Base-by-base conservation (phyloP, 2,329 filamentous ascomycete genomes). In the Akanthomyces muscarius region DNA sequence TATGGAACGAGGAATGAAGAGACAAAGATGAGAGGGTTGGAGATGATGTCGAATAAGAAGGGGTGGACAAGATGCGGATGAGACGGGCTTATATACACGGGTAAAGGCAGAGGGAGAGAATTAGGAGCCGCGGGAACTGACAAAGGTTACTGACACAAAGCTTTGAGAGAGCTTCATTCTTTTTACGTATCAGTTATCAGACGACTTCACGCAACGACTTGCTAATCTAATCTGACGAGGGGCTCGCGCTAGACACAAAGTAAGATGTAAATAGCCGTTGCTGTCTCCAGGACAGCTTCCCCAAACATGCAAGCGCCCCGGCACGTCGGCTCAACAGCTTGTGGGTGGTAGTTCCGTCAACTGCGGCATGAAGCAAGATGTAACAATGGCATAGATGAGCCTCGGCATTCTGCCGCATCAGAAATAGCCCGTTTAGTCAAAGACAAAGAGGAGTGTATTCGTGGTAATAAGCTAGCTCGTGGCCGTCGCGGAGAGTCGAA, bases 101-200 rank as follows among this genome's bases (percentile, higher is more conserved):
- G 10, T 5, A 5, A n/a, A 33, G 48, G 16, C 5, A 33, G 14
- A 30, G 4, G 8, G 8, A 1, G 5, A 8, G 25, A 25, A 18
- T 6, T 2, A 25, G 18, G 11, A 6, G 33, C 8, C 33, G 2
- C 33, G 33, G 33, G 33, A 36, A 28, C 21, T 41, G 51, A 54
- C 51, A 54, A 28, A 28, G 33, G 23, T 23, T n/a, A 11, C 21
- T 54, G 36, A 42, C 48, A 33, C 28, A n/a, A 52, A 10, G 11
- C 14, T 28, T 41, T 8, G 44, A 16, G 28, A n/a, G 14, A n/a
- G 25, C 11, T 11, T 23, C 16, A 44, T 28, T 55, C 16, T 47
- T 57, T 53, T 57, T 47, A 47, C 54, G 41, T 57, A 57, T 57
- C 28, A 13, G 25, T 47, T 47, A 57, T 57, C 28, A 47, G 28